Evolutionary conservation across 192 early-diverging fungal genomes (phyloP), one percentile per base, ranked within the genome.

Genomic region (Coemansia sp.): DNA sequence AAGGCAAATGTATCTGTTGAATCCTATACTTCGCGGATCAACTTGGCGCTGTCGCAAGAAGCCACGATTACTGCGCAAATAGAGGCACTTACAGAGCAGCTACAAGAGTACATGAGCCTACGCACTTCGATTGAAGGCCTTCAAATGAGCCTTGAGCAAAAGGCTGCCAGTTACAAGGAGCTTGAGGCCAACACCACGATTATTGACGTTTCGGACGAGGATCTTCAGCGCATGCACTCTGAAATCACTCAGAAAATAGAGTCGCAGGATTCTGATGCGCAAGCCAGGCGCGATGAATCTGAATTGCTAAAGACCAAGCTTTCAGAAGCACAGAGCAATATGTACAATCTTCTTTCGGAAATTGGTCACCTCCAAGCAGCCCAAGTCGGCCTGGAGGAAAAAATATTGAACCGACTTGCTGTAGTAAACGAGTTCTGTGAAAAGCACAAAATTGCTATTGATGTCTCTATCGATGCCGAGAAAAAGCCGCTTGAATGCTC

Each of bases 161-260:
- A 79, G 51, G 13, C 25, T 18, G 72, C 78, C 2, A 71, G 79
- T 49, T 72, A 86, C 55, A 71, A 71, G 35, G 78, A 86, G 31
- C 74, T 83, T 61, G 78, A 78, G 48, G 46, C 64, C 4, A 71
- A 84, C 30, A 67, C 80, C 15, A 55, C 64, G n/a, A 28, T 70
- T 2, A 59, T 89, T 12, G 74, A 68, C 2, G 46, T 73, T 59
- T 82, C 86, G 2, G 88, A 90, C 65, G 78, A 83, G 43, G 87
- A 90, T 20, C 79, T 94, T 26, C 55, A 84, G 35, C 66, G 66
- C 34, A 79, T 91, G 82, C 63, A 87, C 8, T 71, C 78, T 6
- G 85, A 85, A 2, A 49, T 67, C 45, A 46, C 58, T 29, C 59
- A 45, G n/a, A 63, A 66, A 48, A 71, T 77, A 12, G 70, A 64